Percentiles rank a stretch among this genome's conserved stretches.
These are phyloP conservation scores for Boletus bicolor DNA, from an alignment of 768 basidiomycete species.

Conservation along the genomic window DNA sequence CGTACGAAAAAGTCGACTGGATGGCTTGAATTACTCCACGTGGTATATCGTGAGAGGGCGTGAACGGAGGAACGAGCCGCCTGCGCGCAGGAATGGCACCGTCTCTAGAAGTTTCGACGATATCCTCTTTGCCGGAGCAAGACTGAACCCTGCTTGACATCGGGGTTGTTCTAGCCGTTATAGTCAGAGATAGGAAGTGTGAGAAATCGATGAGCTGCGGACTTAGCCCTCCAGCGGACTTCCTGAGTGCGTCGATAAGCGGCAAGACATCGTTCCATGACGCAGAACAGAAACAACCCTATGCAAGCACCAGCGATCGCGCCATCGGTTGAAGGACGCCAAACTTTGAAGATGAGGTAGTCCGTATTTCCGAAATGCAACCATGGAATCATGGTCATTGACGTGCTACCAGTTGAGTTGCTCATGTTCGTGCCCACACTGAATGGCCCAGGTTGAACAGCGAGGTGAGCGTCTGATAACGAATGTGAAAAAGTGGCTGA, in stretches of 20 bases:
- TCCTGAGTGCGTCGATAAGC: conserved; percentile 54
- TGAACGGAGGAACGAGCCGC: conserved; percentile 56
- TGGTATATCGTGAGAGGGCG: conserved; percentile 60
- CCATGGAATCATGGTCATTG: conserved; percentile 57
- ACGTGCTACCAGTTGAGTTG: conserved; percentile 12
- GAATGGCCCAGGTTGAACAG: not conserved
- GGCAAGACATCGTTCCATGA: conserved; percentile 68
- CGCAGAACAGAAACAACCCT: conserved; percentile 60
- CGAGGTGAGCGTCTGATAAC: not conserved
- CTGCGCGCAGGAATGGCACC: conserved; percentile 7
- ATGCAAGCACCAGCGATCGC: conserved; percentile 76
- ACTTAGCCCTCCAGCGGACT: conserved; percentile 60
- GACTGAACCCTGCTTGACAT: not conserved
- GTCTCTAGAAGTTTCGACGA: not conserved
- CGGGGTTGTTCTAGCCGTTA: conserved; percentile 8
- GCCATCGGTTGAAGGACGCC: conserved; percentile 65
- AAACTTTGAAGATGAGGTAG: conserved; percentile 60
- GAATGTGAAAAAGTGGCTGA: not conserved
- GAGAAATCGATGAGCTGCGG: conserved; percentile 8
- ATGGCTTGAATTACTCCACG: conserved; percentile 64
- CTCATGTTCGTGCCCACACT: not conserved
- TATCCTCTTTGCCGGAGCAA: conserved; percentile 2
- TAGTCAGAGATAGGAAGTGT: not conserved
- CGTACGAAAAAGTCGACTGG: conserved; percentile 61
- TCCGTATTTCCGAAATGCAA: conserved; percentile 69